Evolutionary conservation across 257 asterid species (phyloP), one percentile per base, ranked within the genome.

Genomic region (Przewalskia tangutica): DNA sequence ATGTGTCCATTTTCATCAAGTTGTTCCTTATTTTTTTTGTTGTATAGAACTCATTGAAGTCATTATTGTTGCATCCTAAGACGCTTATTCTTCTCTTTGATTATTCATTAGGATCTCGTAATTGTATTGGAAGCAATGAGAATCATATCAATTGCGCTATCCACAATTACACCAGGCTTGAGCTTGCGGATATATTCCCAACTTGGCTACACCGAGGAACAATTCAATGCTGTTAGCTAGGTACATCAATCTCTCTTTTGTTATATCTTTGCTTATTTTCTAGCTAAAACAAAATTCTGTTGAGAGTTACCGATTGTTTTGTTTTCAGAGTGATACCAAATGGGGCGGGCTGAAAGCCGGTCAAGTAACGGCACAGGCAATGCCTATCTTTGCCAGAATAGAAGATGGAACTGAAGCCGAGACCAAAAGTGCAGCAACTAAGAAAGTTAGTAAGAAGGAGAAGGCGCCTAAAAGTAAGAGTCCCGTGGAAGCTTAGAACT

Each of bases 281-380:
- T 77, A 54, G 73, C 48, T n/a, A 63, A 42, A 36, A 23, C 16
- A 27, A 5, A 12, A 8, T 6, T 59, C 34, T 8, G 36, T 16
- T 18, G 20, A 16, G 20, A 81, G 76, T 81, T 46, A 65, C 8
- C 17, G 36, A 42, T 38, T 65, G 9, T 81, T 34, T 63, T 66
- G 86, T 48, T 84, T 81, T 86, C 97, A 93, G 99, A 85, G 85
- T 66, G 97, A 93, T 56, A 89, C 98, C 7, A 91, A 82, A 59
- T 95, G 99, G 98, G 99, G 99, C 4, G 97, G 97, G 83, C 88
- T 95, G 81, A 92, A 89, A 88, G 88, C 82, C 7, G 99, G 99
- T 70, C 97, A 90, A 40, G 84, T 90, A 73, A 89, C 87, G 86
- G 96, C 94, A 64, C 87, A 86, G 86, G 95, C 99, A 27, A 87